Conservation (phyloP, 768 basidiomycete genomes). For the Sporobolomyces roseus region DNA sequence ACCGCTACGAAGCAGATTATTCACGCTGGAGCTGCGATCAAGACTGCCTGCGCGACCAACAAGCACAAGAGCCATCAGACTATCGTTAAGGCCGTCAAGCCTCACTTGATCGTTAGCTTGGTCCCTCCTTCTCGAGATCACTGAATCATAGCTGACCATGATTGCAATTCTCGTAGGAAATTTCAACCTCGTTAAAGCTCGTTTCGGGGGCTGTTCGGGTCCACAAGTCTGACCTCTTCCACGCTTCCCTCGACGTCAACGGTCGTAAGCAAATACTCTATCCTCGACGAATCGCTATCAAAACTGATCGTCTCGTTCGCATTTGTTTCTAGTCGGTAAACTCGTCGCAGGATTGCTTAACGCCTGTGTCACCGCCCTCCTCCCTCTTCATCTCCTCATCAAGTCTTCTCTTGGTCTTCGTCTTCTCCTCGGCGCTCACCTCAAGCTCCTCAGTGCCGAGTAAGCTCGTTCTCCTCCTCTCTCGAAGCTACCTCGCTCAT, state of each 20-base stretch:
- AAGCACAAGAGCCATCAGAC: neutral
- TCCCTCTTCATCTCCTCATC: slow-evolving; percentile 17
- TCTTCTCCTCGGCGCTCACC: neutral
- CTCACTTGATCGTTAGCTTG: neutral
- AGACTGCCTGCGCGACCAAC: slow-evolving; percentile 4
- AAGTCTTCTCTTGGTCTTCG: slow-evolving; percentile 10
- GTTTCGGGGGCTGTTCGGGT: slow-evolving; percentile 3
- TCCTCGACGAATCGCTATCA: too few relatives aligned
- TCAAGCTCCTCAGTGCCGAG: slow-evolving; percentile 7
- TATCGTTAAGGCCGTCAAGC: neutral
- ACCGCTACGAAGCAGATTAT: neutral
- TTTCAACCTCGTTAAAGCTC: neutral
- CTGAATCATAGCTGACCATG: neutral
- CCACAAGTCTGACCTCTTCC: neutral
- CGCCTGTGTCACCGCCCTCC: slow-evolving; percentile 12
- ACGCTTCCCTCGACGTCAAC: neutral
- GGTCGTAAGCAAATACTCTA: slow-evolving; percentile 14
- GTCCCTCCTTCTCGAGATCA: neutral
- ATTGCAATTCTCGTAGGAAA: neutral
- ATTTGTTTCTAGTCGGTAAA: too few relatives aligned
- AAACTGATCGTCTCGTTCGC: too few relatives aligned
- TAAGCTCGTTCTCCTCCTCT: too few relatives aligned
- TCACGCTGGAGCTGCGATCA: slow-evolving; percentile 1
- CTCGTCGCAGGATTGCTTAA: slow-evolving; percentile 20
- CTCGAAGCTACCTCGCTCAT: too few relatives aligned